phyloP scores from a whole-genome alignment of 768 basidiomycete genomes.

The Suillus hirtellus region DNA sequence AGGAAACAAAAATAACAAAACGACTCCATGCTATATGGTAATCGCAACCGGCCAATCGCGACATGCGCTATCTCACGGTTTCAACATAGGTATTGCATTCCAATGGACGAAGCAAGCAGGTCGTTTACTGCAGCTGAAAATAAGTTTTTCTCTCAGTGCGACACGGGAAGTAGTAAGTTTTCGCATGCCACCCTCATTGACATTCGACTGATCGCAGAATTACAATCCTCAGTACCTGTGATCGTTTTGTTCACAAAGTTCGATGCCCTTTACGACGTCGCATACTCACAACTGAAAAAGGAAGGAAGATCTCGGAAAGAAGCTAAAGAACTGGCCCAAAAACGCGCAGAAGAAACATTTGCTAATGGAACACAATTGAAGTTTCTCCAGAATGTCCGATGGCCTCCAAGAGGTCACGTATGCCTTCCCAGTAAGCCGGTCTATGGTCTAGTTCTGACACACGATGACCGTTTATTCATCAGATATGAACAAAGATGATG shows the following conservation, averaged over 20 bases:
- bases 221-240: slow-evolving; percentile 34
- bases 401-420: slow-evolving; percentile 4
- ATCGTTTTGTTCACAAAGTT: slow-evolving; percentile 41
- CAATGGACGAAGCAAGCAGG: slow-evolving; percentile 25
- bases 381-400: not conserved
- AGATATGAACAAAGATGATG: slow-evolving; percentile 24
- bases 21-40: slow-evolving; percentile 44
- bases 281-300: slow-evolving; percentile 17
- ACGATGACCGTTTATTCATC: not conserved
- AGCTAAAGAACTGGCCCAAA: slow-evolving; percentile 17
- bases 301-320: slow-evolving; percentile 14
- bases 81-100: slow-evolving; percentile 40
- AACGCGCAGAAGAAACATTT: slow-evolving; percentile 17
- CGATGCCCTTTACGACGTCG: slow-evolving; percentile 30
- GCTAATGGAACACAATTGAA: not conserved
- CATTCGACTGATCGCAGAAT: not conserved
- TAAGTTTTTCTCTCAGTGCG: slow-evolving; percentile 17
- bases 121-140: slow-evolving; percentile 30
- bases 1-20: slow-evolving; percentile 13
- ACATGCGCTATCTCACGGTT: not conserved
- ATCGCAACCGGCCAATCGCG: not conserved
- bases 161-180: slow-evolving; percentile 14
- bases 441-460: not conserved
- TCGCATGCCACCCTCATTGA: not conserved
- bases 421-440: slow-evolving; percentile 1